Percentiles rank a stretch among this genome's conserved stretches.
phyloP scores from a whole-genome alignment of 345 rosid species.

The Pugionium dolabratum region DNA sequence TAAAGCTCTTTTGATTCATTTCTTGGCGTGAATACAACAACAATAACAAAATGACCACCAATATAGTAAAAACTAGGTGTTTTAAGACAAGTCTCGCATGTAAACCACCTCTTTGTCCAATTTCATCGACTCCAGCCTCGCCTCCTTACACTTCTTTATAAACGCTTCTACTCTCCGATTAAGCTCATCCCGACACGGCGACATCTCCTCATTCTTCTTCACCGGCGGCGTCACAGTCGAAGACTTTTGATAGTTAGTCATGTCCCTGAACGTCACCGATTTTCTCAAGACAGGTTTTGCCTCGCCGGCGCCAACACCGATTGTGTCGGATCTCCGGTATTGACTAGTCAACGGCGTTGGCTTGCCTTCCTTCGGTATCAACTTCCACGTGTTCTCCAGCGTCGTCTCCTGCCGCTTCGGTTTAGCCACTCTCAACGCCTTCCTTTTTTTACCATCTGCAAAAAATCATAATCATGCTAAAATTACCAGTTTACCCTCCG shows the following conservation, averaged over 20 bases:
- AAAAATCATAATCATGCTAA: not conserved
- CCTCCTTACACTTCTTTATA: conserved; percentile 69
- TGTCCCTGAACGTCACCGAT: conserved; percentile 65
- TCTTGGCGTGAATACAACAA: too few relatives aligned
- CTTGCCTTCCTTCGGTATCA: conserved; percentile 42
- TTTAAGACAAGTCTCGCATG: not conserved
- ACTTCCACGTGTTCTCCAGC: conserved; percentile 18
- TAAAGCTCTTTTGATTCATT: too few relatives aligned
- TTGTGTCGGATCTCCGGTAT: conserved; percentile 48
- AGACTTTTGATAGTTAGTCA: conserved; percentile 49
- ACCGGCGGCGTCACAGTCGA: conserved; percentile 30
- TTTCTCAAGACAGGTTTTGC: conserved; percentile 43
- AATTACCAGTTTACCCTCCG: conserved; percentile 1
- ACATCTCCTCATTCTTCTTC: conserved; percentile 54
- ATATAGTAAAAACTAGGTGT: too few relatives aligned
- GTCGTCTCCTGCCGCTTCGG: conserved; percentile 25
- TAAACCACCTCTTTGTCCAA: conserved; percentile 47
- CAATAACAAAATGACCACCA: too few relatives aligned
- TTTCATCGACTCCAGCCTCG: conserved; percentile 62
- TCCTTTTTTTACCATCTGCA: conserved; percentile 14
- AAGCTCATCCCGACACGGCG: conserved; percentile 73
- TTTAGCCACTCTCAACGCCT: conserved; percentile 28
- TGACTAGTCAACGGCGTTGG: conserved; percentile 56
- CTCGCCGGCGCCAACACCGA: conserved; percentile 1
- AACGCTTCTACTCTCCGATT: conserved; percentile 79